Base-by-base conservation (phyloP, 768 basidiomycete genomes). In the Inosperma sp. region DNA sequence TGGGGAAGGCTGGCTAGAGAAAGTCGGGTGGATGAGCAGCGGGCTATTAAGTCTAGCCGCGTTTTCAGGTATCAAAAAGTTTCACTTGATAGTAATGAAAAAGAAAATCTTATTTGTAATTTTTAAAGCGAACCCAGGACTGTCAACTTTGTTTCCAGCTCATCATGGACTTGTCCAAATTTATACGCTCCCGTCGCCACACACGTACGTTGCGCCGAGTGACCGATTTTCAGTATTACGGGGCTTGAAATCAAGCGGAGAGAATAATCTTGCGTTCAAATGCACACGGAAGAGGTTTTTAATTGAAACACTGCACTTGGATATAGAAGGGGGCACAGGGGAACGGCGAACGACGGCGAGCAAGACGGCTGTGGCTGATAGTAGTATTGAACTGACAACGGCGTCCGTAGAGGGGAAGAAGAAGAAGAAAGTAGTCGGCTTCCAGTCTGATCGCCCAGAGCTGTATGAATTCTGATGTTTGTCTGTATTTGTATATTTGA, bases 261-360 rank as follows among this genome's bases (percentile, higher is more conserved):
- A 97, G 65, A 98, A 98, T 68, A 97, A 98, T 60, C 76, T 99
- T 7, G 93, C 88, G 10, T 99, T 98, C 77, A 88, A 85, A 64
- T 88, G 90, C 61, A 96, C 85, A 60, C 75, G 94, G 59, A 92
- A 88, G 63, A 73, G 92, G 43, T 75, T 97, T 50, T 71, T 94
- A 17, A 81, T 98, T 58, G 95, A 97, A 71, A 97, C 93, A 21
- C 72, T 97, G 52, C 92, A 95, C 67, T 72, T 95, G 21, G 85
- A 88, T 63, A 72, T 89, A 30, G 88, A 93, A 65, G 86, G 92
- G n/a, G 88, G 92, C 13, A 81, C 91, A 22, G 74, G 79, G 10
- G 88, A 88, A 64, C 74, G 89, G 42, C 78, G 84, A 54, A 90
- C 86, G 8, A 80, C 71, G 5, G 76, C 82, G 8, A 65, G 72